Evolutionary conservation across 164 flowering plant species (phyloP).

Genomic region (Macadamia integrifolia): DNA sequence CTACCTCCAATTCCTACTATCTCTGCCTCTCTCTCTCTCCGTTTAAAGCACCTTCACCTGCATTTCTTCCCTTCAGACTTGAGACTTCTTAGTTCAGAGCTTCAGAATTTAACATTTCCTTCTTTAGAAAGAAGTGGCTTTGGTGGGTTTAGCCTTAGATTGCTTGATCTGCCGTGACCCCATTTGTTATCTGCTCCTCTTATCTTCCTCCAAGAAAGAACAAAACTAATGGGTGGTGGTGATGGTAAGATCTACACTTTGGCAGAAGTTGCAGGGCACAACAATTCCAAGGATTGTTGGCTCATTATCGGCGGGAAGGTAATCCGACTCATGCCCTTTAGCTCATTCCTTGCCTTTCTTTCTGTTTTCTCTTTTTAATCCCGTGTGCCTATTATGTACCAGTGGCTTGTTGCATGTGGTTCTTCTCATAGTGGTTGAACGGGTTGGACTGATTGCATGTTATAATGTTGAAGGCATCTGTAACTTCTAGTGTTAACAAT

Average conservation of each 20-base stretch:
- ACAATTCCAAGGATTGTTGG: slow-evolving; percentile 19
- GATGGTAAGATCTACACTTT: slow-evolving; percentile 20
- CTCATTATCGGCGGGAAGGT: slow-evolving; percentile 19
- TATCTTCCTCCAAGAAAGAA: neutral
- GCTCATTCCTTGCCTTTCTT: neutral
- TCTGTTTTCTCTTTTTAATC: neutral
- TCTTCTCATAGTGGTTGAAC: neutral
- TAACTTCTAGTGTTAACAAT: neutral
- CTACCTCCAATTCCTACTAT: too few relatives aligned
- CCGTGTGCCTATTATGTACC: neutral
- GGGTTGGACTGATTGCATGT: neutral
- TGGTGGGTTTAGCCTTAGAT: too few relatives aligned
- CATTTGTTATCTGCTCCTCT: too few relatives aligned
- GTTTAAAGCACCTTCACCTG: too few relatives aligned
- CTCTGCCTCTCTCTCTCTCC: too few relatives aligned
- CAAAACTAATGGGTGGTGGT: neutral
- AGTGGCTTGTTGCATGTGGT: neutral
- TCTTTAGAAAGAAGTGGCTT: too few relatives aligned
- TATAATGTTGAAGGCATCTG: neutral
- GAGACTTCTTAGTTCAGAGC: too few relatives aligned
- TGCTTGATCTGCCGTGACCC: too few relatives aligned
- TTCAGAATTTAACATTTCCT: too few relatives aligned
- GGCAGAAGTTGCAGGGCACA: slow-evolving; percentile 17
- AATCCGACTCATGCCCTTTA: neutral
- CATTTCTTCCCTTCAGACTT: too few relatives aligned